phyloP scores from a whole-genome alignment of 1,284 basidiomycete genomes.

The Pseudozyma pruni region DNA sequence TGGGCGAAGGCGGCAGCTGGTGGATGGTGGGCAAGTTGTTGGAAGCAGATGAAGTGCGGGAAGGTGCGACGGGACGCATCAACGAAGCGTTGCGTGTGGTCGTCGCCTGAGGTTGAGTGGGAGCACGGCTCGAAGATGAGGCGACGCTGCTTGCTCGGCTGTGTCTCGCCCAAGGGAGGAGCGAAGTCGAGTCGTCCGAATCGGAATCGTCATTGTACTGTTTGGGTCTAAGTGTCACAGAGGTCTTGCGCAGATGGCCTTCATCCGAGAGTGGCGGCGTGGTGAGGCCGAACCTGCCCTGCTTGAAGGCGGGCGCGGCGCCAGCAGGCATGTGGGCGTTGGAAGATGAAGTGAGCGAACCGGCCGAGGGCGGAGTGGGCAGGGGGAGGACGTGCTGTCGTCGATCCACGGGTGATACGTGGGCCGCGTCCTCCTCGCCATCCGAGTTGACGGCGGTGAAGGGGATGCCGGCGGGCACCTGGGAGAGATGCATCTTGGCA shows the following conservation, averaged over 20 bases:
- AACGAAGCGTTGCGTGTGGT: slow-evolving; percentile 27
- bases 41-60: slow-evolving; percentile 34
- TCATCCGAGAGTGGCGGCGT: slow-evolving; percentile 63
- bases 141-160: slow-evolving; percentile 35
- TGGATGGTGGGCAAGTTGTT: slow-evolving; percentile 27
- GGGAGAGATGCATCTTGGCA: slow-evolving; percentile 51
- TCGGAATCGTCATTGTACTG: slow-evolving; percentile 49
- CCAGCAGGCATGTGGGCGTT: slow-evolving; percentile 3
- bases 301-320: slow-evolving; percentile 14
- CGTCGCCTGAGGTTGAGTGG: neutral
- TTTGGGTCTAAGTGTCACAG: slow-evolving; percentile 9
- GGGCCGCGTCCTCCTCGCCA: slow-evolving; percentile 47
- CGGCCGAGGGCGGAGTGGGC: slow-evolving; percentile 7
- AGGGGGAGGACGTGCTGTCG: slow-evolving; percentile 13
- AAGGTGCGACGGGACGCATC: slow-evolving; percentile 18
- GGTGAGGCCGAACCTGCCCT: slow-evolving; percentile 45
- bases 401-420: slow-evolving; percentile 16
- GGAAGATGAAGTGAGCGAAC: slow-evolving; percentile 14
- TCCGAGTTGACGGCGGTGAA: slow-evolving; percentile 60
- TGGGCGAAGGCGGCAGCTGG: slow-evolving; percentile 57
- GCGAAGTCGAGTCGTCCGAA: slow-evolving; percentile 57
- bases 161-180: slow-evolving; percentile 60
- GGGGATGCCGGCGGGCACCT: slow-evolving; percentile 56
- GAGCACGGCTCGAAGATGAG: slow-evolving; percentile 16
- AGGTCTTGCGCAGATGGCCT: slow-evolving; percentile 48